Evolutionary conservation across 1,284 basidiomycete genomes (phyloP).

Genomic region (Hypsizygus ulmarius): DNA sequence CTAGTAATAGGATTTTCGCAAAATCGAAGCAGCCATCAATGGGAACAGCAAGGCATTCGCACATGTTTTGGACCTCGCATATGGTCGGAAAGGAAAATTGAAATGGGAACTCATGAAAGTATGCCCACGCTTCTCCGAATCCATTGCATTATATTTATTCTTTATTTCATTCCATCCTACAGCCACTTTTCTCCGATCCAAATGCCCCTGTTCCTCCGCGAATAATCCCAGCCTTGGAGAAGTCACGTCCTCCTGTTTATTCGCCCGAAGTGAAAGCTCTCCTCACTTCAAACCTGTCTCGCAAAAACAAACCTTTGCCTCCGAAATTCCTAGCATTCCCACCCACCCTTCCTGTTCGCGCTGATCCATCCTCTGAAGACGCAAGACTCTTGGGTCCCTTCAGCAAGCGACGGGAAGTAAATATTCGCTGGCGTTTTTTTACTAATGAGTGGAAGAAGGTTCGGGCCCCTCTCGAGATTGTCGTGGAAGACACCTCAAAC

Average conservation of each 20-base stretch:
- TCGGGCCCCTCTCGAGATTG: conserved; percentile 56
- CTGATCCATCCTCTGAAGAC: conserved; percentile 57
- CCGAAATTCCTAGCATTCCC: conserved; percentile 44
- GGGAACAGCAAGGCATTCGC: conserved; percentile 54
- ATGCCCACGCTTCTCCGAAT: conserved; percentile 16
- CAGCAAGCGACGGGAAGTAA: conserved; percentile 69
- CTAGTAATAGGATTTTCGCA: conserved; percentile 49
- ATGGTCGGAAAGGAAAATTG: conserved; percentile 71
- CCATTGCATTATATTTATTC: conserved; percentile 3
- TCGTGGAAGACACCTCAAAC: conserved; percentile 20
- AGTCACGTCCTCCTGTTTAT: conserved; percentile 61
- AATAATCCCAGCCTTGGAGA: conserved; percentile 51
- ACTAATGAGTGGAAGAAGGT: conserved; percentile 52
- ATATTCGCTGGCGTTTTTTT: conserved; percentile 70
- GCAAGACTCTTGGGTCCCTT: conserved; percentile 59
- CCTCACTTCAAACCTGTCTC: conserved; percentile 51
- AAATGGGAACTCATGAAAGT: conserved; percentile 66
- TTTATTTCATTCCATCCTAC: conserved; percentile 4
- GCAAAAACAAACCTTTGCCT: conserved; percentile 42
- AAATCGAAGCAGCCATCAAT: conserved; percentile 55
- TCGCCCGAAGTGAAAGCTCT: conserved; percentile 60
- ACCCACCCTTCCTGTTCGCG: conserved; percentile 53
- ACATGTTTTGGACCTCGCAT: conserved; percentile 70
- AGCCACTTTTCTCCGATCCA: conserved; percentile 57
- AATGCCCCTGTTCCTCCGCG: conserved; percentile 36